Percentiles rank a stretch among this genome's conserved stretches.
These are phyloP conservation scores for Ogataea philodendri DNA, from an alignment of 805 yeast genomes.

Conservation along the genomic window DNA sequence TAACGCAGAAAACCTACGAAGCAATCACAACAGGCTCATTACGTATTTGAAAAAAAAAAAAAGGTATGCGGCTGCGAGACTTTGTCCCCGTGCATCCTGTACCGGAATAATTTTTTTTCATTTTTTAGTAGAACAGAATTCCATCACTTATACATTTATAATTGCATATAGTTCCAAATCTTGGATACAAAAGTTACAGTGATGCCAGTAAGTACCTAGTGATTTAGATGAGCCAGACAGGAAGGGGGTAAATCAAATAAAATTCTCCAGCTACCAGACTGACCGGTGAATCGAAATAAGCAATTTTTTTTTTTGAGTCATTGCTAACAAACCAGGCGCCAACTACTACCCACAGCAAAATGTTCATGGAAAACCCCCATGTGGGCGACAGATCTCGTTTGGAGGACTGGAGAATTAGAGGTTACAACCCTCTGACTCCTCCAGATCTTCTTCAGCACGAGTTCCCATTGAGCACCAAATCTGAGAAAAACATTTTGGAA, in stretches of 20 bases:
- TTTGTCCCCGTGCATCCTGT: constrained; percentile 1
- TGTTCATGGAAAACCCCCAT: constrained; percentile 84
- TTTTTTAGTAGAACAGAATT: constrained; percentile 11
- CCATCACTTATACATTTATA: constrained; percentile 5
- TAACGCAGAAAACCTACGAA: constrained; percentile 59
- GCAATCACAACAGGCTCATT: constrained; percentile 25
- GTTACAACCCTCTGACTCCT: constrained; percentile 94
- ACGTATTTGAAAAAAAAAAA: constrained; percentile 18
- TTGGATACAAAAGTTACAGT: not conserved
- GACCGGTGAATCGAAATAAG: no score
- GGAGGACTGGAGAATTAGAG: constrained; percentile 77
- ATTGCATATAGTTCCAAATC: constrained; percentile 2
- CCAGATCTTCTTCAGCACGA: constrained; percentile 92
- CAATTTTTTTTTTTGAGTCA: not conserved
- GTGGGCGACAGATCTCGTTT: constrained; percentile 78
- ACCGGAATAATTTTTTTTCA: constrained; percentile 3
- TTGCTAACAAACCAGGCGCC: constrained; percentile 19
- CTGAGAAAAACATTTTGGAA: constrained; percentile 60
- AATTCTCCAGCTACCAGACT: no score
- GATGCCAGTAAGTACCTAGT: constrained; percentile 10
- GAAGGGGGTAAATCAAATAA: not conserved
- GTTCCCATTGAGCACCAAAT: constrained; percentile 60
- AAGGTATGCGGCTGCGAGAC: constrained; percentile 2
- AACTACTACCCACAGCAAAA: constrained; percentile 35
- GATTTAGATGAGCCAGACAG: not conserved